These are phyloP conservation scores for Megacollybia platyphylla DNA, from an alignment of 1,284 basidiomycete species.

Conservation along the genomic window DNA sequence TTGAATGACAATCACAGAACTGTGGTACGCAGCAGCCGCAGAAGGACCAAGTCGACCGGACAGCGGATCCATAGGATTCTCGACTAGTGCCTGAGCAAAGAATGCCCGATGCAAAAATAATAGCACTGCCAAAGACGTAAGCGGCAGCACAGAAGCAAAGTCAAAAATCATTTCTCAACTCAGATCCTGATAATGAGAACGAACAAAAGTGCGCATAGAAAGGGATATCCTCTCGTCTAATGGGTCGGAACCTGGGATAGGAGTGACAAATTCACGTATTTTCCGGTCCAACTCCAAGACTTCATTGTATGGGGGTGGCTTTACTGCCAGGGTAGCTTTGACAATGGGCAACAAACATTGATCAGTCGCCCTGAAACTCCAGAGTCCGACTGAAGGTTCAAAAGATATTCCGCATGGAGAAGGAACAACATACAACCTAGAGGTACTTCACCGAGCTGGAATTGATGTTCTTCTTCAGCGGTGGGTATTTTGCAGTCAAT, in stretches of 20 bases:
- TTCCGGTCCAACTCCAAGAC: constrained; percentile 31
- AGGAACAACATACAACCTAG: constrained; percentile 25
- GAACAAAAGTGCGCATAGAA: constrained; percentile 30
- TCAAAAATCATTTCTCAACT: constrained; percentile 14
- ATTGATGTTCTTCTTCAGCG: constrained; percentile 26
- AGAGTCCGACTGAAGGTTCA: constrained; percentile 25
- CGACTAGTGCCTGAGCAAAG: constrained; percentile 33
- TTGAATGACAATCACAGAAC: constrained; percentile 25
- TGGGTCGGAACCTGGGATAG: constrained; percentile 11
- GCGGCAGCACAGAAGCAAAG: constrained; percentile 1
- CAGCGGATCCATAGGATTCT: constrained; percentile 26
- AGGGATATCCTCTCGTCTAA: constrained; percentile 17
- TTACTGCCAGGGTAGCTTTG: constrained; percentile 23
- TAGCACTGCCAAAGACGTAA: constrained; percentile 19
- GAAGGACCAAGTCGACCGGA: constrained; percentile 26
- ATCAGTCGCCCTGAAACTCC: constrained; percentile 26
- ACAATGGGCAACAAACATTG: constrained; percentile 31
- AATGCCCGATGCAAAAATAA: constrained; percentile 35
- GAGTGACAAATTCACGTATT: constrained; percentile 23
- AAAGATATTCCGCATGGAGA: constrained; percentile 4
- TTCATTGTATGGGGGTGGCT: constrained; percentile 28
- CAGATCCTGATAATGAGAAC: constrained; percentile 32
- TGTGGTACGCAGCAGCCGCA: constrained; percentile 28
- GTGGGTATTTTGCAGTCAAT: constrained; percentile 31
- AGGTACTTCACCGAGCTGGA: constrained; percentile 26